A percentile compares a stretch with the other conserved stretches of the same genome.
Evolutionary conservation across 805 yeast genomes (phyloP).

Genomic region (Saccharomyces cerevisiae): DNA sequence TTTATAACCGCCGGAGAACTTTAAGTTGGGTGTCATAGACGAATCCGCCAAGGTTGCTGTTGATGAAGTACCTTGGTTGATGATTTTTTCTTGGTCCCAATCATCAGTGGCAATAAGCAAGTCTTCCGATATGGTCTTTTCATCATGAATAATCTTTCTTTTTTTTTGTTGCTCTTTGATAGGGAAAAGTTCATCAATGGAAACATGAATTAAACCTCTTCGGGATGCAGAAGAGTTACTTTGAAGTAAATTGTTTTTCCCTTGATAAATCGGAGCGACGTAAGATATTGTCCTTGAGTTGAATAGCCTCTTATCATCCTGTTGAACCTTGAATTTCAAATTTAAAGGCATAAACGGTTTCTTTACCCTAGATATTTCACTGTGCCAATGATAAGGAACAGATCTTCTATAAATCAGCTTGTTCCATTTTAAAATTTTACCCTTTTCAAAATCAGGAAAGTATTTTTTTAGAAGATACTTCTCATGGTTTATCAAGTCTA

Average conservation of each 20-base stretch:
- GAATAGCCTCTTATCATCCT: slow-evolving; percentile 45
- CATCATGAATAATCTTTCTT: slow-evolving; percentile 9
- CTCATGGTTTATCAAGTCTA: slow-evolving; percentile 7
- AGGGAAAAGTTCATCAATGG: slow-evolving; percentile 19
- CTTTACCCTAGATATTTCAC: slow-evolving; percentile 1
- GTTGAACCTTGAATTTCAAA: slow-evolving; percentile 43
- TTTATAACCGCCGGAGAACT: background rate
- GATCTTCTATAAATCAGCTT: slow-evolving; percentile 44
- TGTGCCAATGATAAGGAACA: slow-evolving; percentile 40
- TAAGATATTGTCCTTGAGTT: slow-evolving; percentile 17
- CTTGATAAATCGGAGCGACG: slow-evolving; percentile 1
- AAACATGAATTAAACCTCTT: slow-evolving; percentile 15
- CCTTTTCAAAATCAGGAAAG: slow-evolving; percentile 46
- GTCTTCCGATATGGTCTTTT: slow-evolving; percentile 39
- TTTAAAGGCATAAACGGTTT: slow-evolving; percentile 43
- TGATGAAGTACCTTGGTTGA: slow-evolving; percentile 36
- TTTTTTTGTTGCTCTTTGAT: slow-evolving; percentile 13
- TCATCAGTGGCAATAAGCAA: slow-evolving; percentile 61
- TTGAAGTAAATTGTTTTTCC: slow-evolving; percentile 2
- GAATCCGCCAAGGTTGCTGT: background rate
- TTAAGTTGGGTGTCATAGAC: slow-evolving; percentile 1
- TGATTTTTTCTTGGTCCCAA: slow-evolving; percentile 64
- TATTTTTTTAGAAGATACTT: slow-evolving; percentile 36
- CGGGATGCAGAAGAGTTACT: background rate
- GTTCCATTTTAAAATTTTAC: slow-evolving; percentile 47